Percentiles rank a stretch among this genome's conserved stretches.
Conservation (phyloP, 2,329 filamentous ascomycete genomes). For the Cladosporium phlei region DNA sequence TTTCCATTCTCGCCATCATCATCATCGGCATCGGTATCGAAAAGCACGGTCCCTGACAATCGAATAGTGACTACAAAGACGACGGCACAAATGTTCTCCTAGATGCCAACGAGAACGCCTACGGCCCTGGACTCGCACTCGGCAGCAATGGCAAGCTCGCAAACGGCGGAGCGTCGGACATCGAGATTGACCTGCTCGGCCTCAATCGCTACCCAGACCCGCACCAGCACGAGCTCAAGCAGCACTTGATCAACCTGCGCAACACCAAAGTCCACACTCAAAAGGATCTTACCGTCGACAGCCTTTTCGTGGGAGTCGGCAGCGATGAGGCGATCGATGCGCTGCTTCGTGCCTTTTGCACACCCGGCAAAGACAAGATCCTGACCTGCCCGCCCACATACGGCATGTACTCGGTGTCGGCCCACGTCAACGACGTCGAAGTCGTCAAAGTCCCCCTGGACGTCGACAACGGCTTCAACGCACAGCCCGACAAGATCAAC, state of each 20-base stretch:
- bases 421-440: slow-evolving; percentile 85
- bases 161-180: slow-evolving; percentile 41
- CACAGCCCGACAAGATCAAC: slow-evolving; percentile 67
- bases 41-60: slow-evolving; percentile 18
- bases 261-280: slow-evolving; percentile 78
- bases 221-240: slow-evolving; percentile 83
- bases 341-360: slow-evolving; percentile 87
- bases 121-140: slow-evolving; percentile 69
- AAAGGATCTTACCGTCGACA: slow-evolving; percentile 67
- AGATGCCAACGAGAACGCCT: slow-evolving; percentile 97
- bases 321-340: slow-evolving; percentile 97
- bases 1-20: slow-evolving; percentile 14
- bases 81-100: slow-evolving; percentile 93
- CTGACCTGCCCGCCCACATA: slow-evolving; percentile 95
- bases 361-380: slow-evolving; percentile 81
- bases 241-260: slow-evolving; percentile 77
- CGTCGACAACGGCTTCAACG: slow-evolving; percentile 64
- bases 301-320: slow-evolving; percentile 92
- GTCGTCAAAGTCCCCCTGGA: slow-evolving; percentile 83
- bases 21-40: slow-evolving; percentile 42
- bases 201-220: slow-evolving; percentile 95
- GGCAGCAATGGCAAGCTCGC: slow-evolving; percentile 45
- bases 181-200: slow-evolving; percentile 69
- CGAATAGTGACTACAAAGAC: slow-evolving; percentile 80
- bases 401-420: slow-evolving; percentile 95